These are phyloP conservation scores for Wickerhamomyces ciferrii DNA, from an alignment of 805 yeast species.

Conservation along the genomic window DNA sequence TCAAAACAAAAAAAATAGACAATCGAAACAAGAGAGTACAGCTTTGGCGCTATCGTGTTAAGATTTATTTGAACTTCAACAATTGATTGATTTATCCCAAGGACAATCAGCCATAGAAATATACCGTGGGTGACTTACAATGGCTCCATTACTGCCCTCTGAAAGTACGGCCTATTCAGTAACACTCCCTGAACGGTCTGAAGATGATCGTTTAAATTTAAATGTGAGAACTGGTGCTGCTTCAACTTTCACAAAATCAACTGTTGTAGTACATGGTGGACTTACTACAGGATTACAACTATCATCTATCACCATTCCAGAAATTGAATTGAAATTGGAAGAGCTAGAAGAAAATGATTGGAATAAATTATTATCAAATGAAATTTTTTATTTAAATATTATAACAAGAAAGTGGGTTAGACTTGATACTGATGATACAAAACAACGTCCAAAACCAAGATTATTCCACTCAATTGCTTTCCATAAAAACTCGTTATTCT, in stretches of 20 bases:
- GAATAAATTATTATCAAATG: conserved; percentile 42
- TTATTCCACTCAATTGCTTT: conserved; percentile 55
- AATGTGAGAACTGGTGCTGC: conserved; percentile 70
- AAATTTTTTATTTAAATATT: conserved; percentile 54
- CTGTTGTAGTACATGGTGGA: conserved; percentile 67
- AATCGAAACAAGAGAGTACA: neutral
- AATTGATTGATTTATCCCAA: too few species aligned
- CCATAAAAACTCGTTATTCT: conserved; percentile 43
- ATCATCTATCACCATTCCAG: conserved; percentile 5
- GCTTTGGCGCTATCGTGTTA: too few species aligned
- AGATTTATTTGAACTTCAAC: too few species aligned
- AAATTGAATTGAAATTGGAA: conserved; percentile 9
- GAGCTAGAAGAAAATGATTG: conserved; percentile 3
- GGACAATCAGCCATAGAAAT: neutral
- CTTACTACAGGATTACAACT: conserved; percentile 44
- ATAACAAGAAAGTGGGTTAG: conserved; percentile 55
- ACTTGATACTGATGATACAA: conserved; percentile 22
- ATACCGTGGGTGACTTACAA: conserved; percentile 14
- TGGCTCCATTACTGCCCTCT: conserved; percentile 64
- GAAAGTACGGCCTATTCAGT: conserved; percentile 55
- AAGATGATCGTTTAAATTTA: conserved; percentile 47
- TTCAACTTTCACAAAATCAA: conserved; percentile 48
- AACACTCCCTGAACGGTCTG: conserved; percentile 45
- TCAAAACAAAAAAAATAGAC: neutral
- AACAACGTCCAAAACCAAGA: conserved; percentile 27